Evolutionary conservation across 2,329 filamentous ascomycete species (phyloP).

Genomic region (Aspergillus ochraceus): DNA sequence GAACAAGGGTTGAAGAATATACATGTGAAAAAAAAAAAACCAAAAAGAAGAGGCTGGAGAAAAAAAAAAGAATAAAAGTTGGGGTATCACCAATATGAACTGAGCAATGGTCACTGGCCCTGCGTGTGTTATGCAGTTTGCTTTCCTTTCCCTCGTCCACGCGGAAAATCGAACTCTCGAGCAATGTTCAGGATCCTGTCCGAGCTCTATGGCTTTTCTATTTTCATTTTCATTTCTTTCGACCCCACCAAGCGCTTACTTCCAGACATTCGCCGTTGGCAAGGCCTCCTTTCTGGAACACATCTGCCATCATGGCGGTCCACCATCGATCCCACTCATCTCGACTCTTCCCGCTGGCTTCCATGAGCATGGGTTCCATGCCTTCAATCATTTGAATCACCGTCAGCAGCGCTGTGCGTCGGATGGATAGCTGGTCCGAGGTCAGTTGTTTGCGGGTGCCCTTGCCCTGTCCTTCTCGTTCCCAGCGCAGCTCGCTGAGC

Average conservation of each 20-base stretch:
- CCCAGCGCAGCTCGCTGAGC: slow-evolving; percentile 81
- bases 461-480: slow-evolving; percentile 61
- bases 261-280: slow-evolving; percentile 82
- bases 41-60: slow-evolving; percentile 17
- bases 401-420: slow-evolving; percentile 77
- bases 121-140: slow-evolving; percentile 19
- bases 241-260: slow-evolving; percentile 65
- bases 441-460: slow-evolving; percentile 55
- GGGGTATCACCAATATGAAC: slow-evolving; percentile 43
- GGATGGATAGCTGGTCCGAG: slow-evolving; percentile 69
- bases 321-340: slow-evolving; percentile 94
- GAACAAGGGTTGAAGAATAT: slow-evolving; percentile 21
- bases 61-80: slow-evolving; percentile 21
- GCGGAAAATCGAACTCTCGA: slow-evolving; percentile 30
- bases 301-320: slow-evolving; percentile 79
- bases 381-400: slow-evolving; percentile 82
- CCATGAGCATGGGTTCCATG: slow-evolving; percentile 77
- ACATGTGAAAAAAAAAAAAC: slow-evolving; percentile 1
- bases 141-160: slow-evolving; percentile 20
- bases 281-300: slow-evolving; percentile 76
- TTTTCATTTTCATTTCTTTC: slow-evolving; percentile 45
- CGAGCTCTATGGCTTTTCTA: slow-evolving; percentile 14
- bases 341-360: slow-evolving; percentile 80
- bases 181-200: slow-evolving; percentile 10
- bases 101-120: slow-evolving; percentile 29